Conservation (phyloP, 1,284 basidiomycete species). For the Tylopilus sp. region DNA sequence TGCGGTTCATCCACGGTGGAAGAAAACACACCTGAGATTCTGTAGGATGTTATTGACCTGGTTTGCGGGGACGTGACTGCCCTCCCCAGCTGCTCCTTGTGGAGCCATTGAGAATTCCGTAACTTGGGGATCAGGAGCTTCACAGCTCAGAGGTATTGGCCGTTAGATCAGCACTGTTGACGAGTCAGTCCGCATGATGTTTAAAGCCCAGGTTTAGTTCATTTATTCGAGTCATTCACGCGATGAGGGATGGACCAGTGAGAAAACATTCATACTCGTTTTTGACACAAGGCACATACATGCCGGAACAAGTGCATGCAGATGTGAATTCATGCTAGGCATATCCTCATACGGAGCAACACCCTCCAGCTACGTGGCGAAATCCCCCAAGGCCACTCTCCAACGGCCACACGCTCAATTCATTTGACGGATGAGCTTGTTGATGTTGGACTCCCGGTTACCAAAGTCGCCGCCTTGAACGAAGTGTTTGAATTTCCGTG, state of each 20-base stretch:
- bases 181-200: background rate
- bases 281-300: slow-evolving; percentile 31
- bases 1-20: background rate
- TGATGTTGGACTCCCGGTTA: slow-evolving; percentile 95
- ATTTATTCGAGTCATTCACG: background rate
- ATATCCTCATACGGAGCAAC: slow-evolving; percentile 35
- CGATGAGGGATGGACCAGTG: background rate
- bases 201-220: background rate
- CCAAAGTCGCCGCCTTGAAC: slow-evolving; percentile 95
- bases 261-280: slow-evolving; percentile 23
- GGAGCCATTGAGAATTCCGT: slow-evolving; percentile 11
- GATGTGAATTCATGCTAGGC: slow-evolving; percentile 36
- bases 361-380: slow-evolving; percentile 21
- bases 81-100: slow-evolving; percentile 5
- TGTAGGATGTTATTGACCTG: slow-evolving; percentile 48
- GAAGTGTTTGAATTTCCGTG: slow-evolving; percentile 94
- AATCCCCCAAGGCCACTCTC: slow-evolving; percentile 8
- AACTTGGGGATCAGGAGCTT: background rate
- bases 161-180: slow-evolving; percentile 3
- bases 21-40: slow-evolving; percentile 25
- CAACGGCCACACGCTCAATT: slow-evolving; percentile 50
- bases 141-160: background rate
- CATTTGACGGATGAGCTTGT: slow-evolving; percentile 97
- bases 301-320: slow-evolving; percentile 14
- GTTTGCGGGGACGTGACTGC: slow-evolving; percentile 11